phyloP scores from a whole-genome alignment of 345 rosid species.

The Citrus maxima region DNA sequence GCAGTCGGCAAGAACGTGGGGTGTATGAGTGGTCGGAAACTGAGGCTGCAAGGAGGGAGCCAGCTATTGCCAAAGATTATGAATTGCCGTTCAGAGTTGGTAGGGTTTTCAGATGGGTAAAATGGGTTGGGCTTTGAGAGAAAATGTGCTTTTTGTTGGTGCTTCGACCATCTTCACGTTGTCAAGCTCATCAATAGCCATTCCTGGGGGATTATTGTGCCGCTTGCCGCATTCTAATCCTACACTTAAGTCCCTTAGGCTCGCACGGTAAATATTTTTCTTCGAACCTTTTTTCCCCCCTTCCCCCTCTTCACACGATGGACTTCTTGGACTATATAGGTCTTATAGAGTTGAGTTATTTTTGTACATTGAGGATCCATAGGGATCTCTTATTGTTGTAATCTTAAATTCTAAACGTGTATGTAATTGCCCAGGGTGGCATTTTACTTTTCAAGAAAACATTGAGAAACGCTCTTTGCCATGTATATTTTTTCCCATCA shows the following conservation, averaged over 20 bases:
- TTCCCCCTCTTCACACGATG: constrained; percentile 8
- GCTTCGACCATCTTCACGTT: neutral
- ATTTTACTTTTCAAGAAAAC: neutral
- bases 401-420: constrained; percentile 10
- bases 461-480: constrained; percentile 7
- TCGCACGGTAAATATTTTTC: constrained; percentile 37
- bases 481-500: constrained; percentile 19
- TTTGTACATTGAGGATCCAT: constrained; percentile 36
- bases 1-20: constrained; percentile 86
- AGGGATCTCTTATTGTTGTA: constrained; percentile 27
- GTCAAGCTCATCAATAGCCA: constrained; percentile 8
- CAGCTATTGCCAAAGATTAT: constrained; percentile 79
- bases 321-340: constrained; percentile 21
- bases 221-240: constrained; percentile 10
- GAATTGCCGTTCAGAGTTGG: constrained; percentile 85
- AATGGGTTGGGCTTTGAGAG: constrained; percentile 87
- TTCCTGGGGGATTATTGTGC: constrained; percentile 1
- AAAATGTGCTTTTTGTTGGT: neutral
- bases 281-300: constrained; percentile 7
- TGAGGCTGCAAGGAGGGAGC: constrained; percentile 90
- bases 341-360: constrained; percentile 28
- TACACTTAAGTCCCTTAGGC: constrained; percentile 5
- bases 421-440: constrained; percentile 13
- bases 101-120: constrained; percentile 88
- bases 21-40: constrained; percentile 84